A percentile compares a stretch with the other conserved stretches of the same genome.
Evolutionary conservation across 805 yeast genomes (phyloP).

Genomic region (Zygosaccharomyces rouxii): DNA sequence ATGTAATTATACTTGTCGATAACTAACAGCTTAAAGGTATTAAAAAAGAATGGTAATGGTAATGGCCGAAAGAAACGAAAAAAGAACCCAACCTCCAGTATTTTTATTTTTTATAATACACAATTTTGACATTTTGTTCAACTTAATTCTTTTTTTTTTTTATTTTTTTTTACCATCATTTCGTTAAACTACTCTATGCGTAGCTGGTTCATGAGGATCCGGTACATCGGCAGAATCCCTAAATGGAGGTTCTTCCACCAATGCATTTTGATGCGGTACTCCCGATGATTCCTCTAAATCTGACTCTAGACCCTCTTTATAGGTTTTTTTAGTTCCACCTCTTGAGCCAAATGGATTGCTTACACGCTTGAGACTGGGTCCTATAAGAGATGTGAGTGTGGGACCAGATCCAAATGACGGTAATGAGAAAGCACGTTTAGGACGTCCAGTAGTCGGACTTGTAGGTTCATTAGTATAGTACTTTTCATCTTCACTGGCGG

Average conservation of each 20-base stretch:
- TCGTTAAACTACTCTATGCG: neutral
- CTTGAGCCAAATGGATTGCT: neutral
- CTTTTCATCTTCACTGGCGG: conserved; percentile 3
- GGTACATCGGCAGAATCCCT: neutral
- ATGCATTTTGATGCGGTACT: neutral
- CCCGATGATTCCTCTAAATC: neutral
- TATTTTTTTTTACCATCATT: neutral
- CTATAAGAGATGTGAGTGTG: conserved; percentile 1
- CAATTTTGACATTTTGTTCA: neutral
- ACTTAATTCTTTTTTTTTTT: neutral
- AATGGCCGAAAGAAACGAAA: no score
- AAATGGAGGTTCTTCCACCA: neutral
- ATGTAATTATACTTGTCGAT: no score
- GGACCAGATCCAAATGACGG: conserved; percentile 2
- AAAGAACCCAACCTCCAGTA: neutral
- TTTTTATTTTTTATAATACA: neutral
- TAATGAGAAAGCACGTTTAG: conserved; percentile 2
- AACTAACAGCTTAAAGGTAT: no score
- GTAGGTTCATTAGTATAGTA: neutral
- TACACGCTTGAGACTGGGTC: neutral
- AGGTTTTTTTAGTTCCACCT: neutral
- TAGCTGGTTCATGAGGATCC: neutral
- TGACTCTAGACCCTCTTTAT: neutral
- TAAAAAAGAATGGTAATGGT: no score
- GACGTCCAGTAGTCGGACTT: neutral